A percentile compares a stretch with the other conserved stretches of the same genome.
These are phyloP conservation scores for Pterocarpus santalinus DNA, from an alignment of 306 rosid species.

Conservation along the genomic window DNA sequence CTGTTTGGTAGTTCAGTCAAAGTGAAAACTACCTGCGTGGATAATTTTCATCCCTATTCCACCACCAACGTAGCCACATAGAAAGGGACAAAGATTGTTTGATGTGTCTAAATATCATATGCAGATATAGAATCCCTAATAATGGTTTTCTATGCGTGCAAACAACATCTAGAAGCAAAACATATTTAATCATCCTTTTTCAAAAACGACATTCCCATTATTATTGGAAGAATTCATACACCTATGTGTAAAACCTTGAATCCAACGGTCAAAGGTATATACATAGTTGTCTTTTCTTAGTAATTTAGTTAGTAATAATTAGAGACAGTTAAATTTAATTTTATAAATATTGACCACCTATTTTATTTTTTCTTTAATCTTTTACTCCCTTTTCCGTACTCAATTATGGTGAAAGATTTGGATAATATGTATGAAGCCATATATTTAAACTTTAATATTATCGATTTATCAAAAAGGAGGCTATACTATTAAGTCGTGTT, in stretches of 20 bases:
- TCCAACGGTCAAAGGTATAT: neutral
- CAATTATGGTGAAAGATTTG: no score
- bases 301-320: no score
- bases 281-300: neutral
- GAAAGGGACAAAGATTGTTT: constrained; percentile 5
- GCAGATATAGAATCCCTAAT: neutral
- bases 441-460: no score
- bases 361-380: no score
- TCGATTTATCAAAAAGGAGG: no score
- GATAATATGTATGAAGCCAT: no score
- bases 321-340: neutral
- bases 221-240: neutral
- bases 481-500: no score
- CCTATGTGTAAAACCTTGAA: constrained; percentile 12
- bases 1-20: constrained; percentile 3
- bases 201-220: constrained; percentile 18
- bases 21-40: constrained; percentile 18
- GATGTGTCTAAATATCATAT: constrained; percentile 32
- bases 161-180: constrained; percentile 31
- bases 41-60: constrained; percentile 16
- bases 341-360: no score
- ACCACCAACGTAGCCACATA: constrained; percentile 21
- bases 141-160: constrained; percentile 50
- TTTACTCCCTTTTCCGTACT: no score
- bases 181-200: constrained; percentile 28